Percentiles rank a stretch among this genome's conserved stretches.
Conservation (phyloP, 495 filamentous ascomycete species). For the Penicillium simplicissimum region DNA sequence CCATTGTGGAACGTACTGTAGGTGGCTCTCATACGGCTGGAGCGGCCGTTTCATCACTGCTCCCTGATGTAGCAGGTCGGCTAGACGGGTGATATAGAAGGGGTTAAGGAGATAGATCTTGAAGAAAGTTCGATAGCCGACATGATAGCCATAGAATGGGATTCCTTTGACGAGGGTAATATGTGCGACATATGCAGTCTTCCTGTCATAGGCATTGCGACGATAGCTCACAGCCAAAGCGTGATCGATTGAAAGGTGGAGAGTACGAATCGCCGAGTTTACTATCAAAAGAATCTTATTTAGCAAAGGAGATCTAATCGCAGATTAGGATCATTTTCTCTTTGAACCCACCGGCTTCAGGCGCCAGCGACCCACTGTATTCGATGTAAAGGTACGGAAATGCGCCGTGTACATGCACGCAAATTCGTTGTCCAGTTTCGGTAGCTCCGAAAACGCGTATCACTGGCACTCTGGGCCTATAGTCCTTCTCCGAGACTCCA, state of each 20-base stretch:
- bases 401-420: constrained; percentile 93
- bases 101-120: constrained; percentile 95
- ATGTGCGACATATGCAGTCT: constrained; percentile 76
- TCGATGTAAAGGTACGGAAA: constrained; percentile 93
- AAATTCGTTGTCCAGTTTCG: constrained; percentile 94
- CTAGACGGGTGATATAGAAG: constrained; percentile 73
- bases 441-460: constrained; percentile 92
- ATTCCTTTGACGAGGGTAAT: constrained; percentile 90
- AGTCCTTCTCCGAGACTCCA: constrained; percentile 50
- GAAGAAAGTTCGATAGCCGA: constrained; percentile 87
- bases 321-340: background rate
- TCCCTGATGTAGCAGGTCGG: constrained; percentile 83
- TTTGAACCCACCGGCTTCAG: constrained; percentile 62
- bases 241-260: constrained; percentile 82
- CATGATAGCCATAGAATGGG: constrained; percentile 93
- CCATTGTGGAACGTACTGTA: constrained; percentile 91
- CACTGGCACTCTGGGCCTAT: constrained; percentile 74
- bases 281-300: constrained; percentile 44
- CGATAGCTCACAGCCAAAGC: constrained; percentile 80
- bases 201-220: constrained; percentile 67
- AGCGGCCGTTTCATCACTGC: constrained; percentile 77
- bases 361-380: constrained; percentile 70
- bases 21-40: constrained; percentile 90
- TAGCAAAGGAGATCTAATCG: background rate
- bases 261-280: constrained; percentile 63